phyloP scores from a whole-genome alignment of 202 grass and related monocot genomes.

The Eragrostis tef region DNA sequence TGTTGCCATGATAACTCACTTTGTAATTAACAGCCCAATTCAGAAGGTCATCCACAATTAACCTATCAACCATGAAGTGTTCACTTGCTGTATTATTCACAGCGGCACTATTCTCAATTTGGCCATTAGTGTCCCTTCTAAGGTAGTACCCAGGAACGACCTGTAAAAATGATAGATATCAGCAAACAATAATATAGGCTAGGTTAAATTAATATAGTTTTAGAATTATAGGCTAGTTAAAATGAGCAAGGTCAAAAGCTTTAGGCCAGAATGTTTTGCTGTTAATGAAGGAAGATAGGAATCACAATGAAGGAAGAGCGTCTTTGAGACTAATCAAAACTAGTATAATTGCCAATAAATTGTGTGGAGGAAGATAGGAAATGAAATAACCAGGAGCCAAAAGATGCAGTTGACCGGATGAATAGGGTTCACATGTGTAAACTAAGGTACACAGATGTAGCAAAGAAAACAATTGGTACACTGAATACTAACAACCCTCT shows the following conservation, averaged over 20 bases:
- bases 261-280: background rate
- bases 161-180: conserved; percentile 43
- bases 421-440: background rate
- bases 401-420: background rate
- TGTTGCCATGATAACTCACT: conserved; percentile 49
- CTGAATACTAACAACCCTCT: background rate
- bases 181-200: conserved; percentile 8
- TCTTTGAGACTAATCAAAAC: background rate
- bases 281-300: conserved; percentile 15
- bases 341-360: background rate
- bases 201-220: conserved; percentile 14
- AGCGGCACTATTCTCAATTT: conserved; percentile 74
- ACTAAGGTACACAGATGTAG: background rate
- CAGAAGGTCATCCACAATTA: conserved; percentile 92
- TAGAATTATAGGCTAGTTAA: conserved; percentile 6
- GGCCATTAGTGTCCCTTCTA: conserved; percentile 69
- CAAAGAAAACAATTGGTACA: background rate
- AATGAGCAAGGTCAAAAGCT: background rate
- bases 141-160: conserved; percentile 91
- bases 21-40: conserved; percentile 86
- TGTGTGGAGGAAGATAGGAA: background rate
- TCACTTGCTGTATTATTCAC: conserved; percentile 94
- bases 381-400: background rate
- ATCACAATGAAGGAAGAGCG: background rate
- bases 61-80: conserved; percentile 86